phyloP scores from a whole-genome alignment of 306 rosid genomes.

The Sechiopsis laciniata region DNA sequence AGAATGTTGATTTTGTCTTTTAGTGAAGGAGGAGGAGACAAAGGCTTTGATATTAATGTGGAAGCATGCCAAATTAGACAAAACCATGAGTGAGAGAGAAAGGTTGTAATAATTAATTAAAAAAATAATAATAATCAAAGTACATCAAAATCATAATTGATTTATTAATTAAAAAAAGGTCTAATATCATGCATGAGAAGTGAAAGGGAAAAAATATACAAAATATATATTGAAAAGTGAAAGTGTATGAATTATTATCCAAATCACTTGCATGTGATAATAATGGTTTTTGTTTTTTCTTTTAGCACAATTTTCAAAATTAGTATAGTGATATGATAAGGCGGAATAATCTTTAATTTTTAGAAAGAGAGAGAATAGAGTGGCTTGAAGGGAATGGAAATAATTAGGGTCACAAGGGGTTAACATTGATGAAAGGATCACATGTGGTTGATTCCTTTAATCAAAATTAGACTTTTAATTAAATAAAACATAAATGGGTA shows the following conservation, averaged over 20 bases:
- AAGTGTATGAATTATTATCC: slow-evolving; percentile 11
- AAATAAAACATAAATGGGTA: too few species aligned
- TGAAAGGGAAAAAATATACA: not conserved
- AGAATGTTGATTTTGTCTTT: slow-evolving; percentile 44
- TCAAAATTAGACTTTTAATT: slow-evolving; percentile 31
- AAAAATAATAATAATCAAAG: not conserved
- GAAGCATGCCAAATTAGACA: slow-evolving; percentile 40
- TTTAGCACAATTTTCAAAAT: too few species aligned
- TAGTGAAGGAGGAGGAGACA: slow-evolving; percentile 40
- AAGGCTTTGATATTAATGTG: slow-evolving; percentile 34
- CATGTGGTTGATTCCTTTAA: slow-evolving; percentile 64
- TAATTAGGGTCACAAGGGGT: slow-evolving; percentile 25
- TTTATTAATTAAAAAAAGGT: slow-evolving; percentile 1
- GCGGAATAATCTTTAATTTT: slow-evolving; percentile 23
- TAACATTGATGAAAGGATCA: slow-evolving; percentile 1
- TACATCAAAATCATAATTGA: slow-evolving; percentile 32
- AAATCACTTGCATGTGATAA: slow-evolving; percentile 25
- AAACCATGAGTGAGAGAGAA: slow-evolving; percentile 31
- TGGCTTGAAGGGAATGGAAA: slow-evolving; percentile 22
- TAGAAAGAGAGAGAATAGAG: slow-evolving; percentile 2
- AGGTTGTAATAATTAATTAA: not conserved
- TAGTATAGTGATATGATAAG: slow-evolving; percentile 33
- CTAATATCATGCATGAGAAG: not conserved
- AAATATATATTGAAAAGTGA: not conserved
- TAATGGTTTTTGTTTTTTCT: slow-evolving; percentile 21